Conservation (phyloP, 2,329 filamentous ascomycete species). For the Xylaria sp. region DNA sequence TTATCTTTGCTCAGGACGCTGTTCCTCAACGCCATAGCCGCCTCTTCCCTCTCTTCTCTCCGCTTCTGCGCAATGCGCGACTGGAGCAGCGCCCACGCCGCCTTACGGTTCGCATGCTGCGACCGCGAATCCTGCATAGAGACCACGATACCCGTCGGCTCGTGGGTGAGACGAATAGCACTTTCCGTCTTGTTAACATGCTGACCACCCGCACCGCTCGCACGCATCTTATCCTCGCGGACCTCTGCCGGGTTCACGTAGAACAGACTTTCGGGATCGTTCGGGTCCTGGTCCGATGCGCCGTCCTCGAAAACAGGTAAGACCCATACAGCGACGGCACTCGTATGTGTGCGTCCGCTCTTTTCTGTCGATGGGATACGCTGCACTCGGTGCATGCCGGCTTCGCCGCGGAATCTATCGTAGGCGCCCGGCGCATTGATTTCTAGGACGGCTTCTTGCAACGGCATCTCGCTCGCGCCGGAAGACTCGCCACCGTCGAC, state of each 20-base stretch:
- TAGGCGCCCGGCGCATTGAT: slow-evolving; percentile 73
- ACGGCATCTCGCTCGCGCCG: slow-evolving; percentile 57
- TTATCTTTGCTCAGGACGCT: slow-evolving; percentile 73
- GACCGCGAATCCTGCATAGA: slow-evolving; percentile 90
- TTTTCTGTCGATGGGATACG: slow-evolving; percentile 86
- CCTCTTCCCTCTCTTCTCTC: slow-evolving; percentile 77
- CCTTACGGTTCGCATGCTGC: slow-evolving; percentile 81
- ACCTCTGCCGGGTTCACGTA: slow-evolving; percentile 84
- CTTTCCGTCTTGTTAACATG: slow-evolving; percentile 99
- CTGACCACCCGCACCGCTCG: slow-evolving; percentile 87
- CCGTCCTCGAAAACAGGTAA: slow-evolving; percentile 71
- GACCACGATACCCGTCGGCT: slow-evolving; percentile 79
- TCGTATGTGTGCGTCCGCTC: slow-evolving; percentile 89
- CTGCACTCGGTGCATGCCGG: slow-evolving; percentile 93
- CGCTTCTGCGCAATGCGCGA: slow-evolving; percentile 74
- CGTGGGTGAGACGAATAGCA: slow-evolving; percentile 85
- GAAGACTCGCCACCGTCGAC: slow-evolving; percentile 55
- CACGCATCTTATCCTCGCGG: slow-evolving; percentile 80
- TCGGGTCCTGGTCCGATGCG: slow-evolving; percentile 53
- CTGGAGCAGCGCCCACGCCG: slow-evolving; percentile 79
- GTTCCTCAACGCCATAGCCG: slow-evolving; percentile 66
- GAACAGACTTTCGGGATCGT: slow-evolving; percentile 86
- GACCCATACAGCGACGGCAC: slow-evolving; percentile 86
- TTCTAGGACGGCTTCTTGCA: slow-evolving; percentile 85
- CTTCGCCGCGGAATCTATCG: slow-evolving; percentile 75